Conservation (phyloP, 139 green algal species). For the Tetradesmus lagerheimii region DNA sequence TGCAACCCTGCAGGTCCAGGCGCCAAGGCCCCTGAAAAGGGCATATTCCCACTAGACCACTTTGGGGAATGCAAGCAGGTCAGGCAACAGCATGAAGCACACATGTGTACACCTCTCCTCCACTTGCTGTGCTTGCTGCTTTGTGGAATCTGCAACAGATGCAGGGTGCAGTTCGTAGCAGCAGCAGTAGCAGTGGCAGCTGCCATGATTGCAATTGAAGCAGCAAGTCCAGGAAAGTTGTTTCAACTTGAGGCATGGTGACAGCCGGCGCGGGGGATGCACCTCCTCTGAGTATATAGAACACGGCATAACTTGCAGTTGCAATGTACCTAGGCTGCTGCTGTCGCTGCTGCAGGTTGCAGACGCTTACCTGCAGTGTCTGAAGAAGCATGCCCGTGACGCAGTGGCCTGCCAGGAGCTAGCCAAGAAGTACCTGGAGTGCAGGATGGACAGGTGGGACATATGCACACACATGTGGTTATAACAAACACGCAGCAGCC, state of each 20-base stretch:
- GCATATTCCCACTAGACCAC: constrained; percentile 97
- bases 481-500: too few species aligned
- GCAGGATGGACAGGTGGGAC: constrained; percentile 93
- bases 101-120: background rate
- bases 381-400: constrained; percentile 74
- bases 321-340: background rate
- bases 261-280: too few species aligned
- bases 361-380: constrained; percentile 85
- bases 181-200: too few species aligned
- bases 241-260: too few species aligned
- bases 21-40: constrained; percentile 92
- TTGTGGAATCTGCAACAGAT: too few species aligned
- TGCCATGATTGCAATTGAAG: too few species aligned
- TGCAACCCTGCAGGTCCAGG: constrained; percentile 67
- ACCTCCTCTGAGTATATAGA: too few species aligned
- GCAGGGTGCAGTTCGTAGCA: too few species aligned
- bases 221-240: too few species aligned
- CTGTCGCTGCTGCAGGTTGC: constrained; percentile 67
- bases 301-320: background rate
- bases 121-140: background rate
- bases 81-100: background rate
- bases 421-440: constrained; percentile 88
- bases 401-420: constrained; percentile 77
- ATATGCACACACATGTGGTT: too few species aligned
- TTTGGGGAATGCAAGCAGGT: constrained; percentile 95